Evolutionary conservation across 108 stramenopile genomes (phyloP).

Genomic region (Fistulifera solaris): DNA sequence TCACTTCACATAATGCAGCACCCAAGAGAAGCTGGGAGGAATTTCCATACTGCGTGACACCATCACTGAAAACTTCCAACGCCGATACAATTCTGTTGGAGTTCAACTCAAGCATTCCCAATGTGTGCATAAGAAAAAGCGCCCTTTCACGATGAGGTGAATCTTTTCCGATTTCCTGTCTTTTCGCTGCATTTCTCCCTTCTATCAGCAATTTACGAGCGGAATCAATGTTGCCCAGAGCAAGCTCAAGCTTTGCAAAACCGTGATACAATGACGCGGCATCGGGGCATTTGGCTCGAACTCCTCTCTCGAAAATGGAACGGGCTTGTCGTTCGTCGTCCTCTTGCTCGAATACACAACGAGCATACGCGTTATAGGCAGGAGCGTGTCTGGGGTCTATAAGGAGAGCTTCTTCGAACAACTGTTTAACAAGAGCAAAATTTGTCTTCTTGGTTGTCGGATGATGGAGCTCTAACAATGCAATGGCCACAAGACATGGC

Average conservation of each 20-base stretch:
- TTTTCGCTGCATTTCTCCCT: conserved; percentile 42
- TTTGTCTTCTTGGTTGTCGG: conserved; percentile 26
- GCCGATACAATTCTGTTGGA: conserved; percentile 49
- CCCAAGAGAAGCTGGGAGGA: conserved; percentile 65
- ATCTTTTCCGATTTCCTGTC: conserved; percentile 32
- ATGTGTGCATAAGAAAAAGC: conserved; percentile 67
- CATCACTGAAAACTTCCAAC: conserved; percentile 47
- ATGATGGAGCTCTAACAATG: conserved; percentile 61
- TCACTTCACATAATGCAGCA: conserved; percentile 68
- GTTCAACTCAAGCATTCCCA: conserved; percentile 78
- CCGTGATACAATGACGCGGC: conserved; percentile 77
- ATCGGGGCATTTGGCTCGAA: conserved; percentile 61
- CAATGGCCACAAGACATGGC: conserved; percentile 67
- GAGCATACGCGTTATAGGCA: conserved; percentile 78
- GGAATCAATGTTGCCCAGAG: conserved; percentile 55
- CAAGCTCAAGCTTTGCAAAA: conserved; percentile 65
- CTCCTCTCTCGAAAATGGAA: conserved; percentile 59
- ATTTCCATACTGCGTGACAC: conserved; percentile 51
- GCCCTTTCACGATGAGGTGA: conserved; percentile 42
- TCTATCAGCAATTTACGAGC: conserved; percentile 43
- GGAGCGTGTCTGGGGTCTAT: conserved; percentile 75
- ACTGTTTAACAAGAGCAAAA: conserved; percentile 31
- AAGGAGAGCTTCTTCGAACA: conserved; percentile 71
- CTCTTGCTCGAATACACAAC: conserved; percentile 35
- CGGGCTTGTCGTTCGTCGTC: conserved; percentile 52